These are phyloP conservation scores for Pseudonitzschia multiseries DNA, from an alignment of 108 stramenopile species.

Conservation along the genomic window DNA sequence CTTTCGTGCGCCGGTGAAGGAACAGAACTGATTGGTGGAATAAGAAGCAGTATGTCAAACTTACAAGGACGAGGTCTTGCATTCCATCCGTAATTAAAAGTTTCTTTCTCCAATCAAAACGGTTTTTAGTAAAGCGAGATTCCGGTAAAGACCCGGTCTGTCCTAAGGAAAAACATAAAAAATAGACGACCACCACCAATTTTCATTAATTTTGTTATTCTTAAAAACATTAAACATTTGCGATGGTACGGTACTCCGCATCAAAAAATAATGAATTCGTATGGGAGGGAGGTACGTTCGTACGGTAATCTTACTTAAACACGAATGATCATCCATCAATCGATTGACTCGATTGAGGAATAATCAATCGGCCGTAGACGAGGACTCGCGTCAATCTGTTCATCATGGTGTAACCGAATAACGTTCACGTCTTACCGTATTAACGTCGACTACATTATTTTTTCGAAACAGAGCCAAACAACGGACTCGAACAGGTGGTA, in stretches of 20 bases:
- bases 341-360: too few relatives aligned
- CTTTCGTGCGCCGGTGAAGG: not conserved
- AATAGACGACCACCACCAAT: not conserved
- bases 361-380: too few relatives aligned
- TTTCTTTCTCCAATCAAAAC: conserved; percentile 17
- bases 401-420: too few relatives aligned
- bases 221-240: not conserved
- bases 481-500: too few relatives aligned
- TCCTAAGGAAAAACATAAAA: not conserved
- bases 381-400: too few relatives aligned
- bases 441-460: too few relatives aligned
- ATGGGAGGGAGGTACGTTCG: too few relatives aligned
- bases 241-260: too few relatives aligned
- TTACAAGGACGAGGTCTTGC: not conserved
- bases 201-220: not conserved
- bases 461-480: too few relatives aligned
- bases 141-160: conserved; percentile 13
- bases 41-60: conserved; percentile 4
- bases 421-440: too few relatives aligned
- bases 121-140: conserved; percentile 18
- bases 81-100: not conserved
- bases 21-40: conserved; percentile 15
- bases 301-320: too few relatives aligned
- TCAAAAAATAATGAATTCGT: too few relatives aligned
- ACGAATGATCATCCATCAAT: not conserved